phyloP scores from a whole-genome alignment of 108 stramenopile genomes.

The Conticribra guillardii region DNA sequence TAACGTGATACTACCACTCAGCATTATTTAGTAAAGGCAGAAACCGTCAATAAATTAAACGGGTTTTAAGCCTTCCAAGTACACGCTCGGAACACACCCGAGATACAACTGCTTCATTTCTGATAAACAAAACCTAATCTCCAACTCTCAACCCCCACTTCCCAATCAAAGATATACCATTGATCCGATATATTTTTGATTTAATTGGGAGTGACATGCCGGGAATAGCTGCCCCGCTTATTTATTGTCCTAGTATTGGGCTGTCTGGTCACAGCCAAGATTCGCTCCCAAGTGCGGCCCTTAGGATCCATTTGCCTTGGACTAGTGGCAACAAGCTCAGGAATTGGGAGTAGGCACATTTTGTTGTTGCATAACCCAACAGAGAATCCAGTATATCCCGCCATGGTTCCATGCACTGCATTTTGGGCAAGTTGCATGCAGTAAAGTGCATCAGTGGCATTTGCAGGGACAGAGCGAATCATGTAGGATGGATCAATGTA shows the following conservation, averaged over 20 bases:
- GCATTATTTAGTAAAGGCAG: too few relatives aligned
- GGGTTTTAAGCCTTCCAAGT: too few relatives aligned
- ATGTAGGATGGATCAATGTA: slow-evolving; percentile 99
- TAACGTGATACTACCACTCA: too few relatives aligned
- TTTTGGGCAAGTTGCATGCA: slow-evolving; percentile 97
- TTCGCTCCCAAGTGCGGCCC: slow-evolving; percentile 97
- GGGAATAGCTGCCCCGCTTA: too few relatives aligned
- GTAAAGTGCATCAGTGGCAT: slow-evolving; percentile 92
- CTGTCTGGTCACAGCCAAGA: slow-evolving; percentile 92
- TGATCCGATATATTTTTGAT: too few relatives aligned
- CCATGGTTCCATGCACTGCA: slow-evolving; percentile 99
- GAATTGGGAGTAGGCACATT: slow-evolving; percentile 94
- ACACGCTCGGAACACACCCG: too few relatives aligned
- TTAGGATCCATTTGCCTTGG: slow-evolving; percentile 92
- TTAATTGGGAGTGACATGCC: too few relatives aligned
- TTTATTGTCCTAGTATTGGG: slow-evolving; percentile 73
- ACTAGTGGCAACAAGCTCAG: slow-evolving; percentile 89
- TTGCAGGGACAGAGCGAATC: slow-evolving; percentile 96
- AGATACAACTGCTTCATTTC: too few relatives aligned
- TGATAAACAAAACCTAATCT: too few relatives aligned
- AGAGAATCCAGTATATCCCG: slow-evolving; percentile 95
- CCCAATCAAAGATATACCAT: too few relatives aligned
- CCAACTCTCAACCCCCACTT: too few relatives aligned
- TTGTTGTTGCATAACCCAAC: slow-evolving; percentile 97
- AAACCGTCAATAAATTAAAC: too few relatives aligned